Percentiles rank a stretch among this genome's conserved stretches.
phyloP scores from a whole-genome alignment of 805 yeast species.

The Torulaspora franciscae region DNA sequence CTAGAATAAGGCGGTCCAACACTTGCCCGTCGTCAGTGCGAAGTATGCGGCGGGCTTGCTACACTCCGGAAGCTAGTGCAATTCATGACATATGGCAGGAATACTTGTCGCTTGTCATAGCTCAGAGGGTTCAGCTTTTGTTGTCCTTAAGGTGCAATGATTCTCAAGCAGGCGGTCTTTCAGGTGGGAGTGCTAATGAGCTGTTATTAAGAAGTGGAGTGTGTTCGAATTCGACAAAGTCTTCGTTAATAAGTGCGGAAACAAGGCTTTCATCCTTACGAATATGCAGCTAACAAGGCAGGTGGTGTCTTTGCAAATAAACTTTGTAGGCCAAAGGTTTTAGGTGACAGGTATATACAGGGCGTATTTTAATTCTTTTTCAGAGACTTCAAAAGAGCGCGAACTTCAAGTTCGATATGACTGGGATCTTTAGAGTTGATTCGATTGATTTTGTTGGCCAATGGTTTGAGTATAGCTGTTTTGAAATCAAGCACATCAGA shows the following conservation, averaged over 20 bases:
- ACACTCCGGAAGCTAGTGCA: conserved; percentile 10
- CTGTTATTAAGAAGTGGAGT: conserved; percentile 1
- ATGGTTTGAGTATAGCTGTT: conserved; percentile 10
- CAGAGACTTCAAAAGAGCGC: conserved; percentile 18
- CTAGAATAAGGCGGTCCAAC: conserved; percentile 12
- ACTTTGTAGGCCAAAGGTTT: no score
- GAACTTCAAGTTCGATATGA: conserved; percentile 38
- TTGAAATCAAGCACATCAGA: conserved; percentile 6
- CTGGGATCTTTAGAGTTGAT: conserved; percentile 20
- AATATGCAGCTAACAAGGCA: not conserved
- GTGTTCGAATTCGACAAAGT: not conserved
- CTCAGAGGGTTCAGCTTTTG: conserved; percentile 34
- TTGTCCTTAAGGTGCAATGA: conserved; percentile 11
- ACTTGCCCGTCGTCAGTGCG: conserved; percentile 15
- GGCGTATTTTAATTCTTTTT: not conserved
- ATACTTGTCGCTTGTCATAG: conserved; percentile 33
- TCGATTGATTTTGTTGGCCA: conserved; percentile 39
- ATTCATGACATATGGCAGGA: conserved; percentile 32
- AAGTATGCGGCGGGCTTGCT: conserved; percentile 7
- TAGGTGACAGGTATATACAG: not conserved
- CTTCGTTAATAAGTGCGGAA: not conserved
- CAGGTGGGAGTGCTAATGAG: not conserved
- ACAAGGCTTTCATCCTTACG: conserved; percentile 2
- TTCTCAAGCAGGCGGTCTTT: not conserved
- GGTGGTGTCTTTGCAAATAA: not conserved